Conservation (phyloP, 2,329 filamentous ascomycete species). For the Colletotrichum trifolii region DNA sequence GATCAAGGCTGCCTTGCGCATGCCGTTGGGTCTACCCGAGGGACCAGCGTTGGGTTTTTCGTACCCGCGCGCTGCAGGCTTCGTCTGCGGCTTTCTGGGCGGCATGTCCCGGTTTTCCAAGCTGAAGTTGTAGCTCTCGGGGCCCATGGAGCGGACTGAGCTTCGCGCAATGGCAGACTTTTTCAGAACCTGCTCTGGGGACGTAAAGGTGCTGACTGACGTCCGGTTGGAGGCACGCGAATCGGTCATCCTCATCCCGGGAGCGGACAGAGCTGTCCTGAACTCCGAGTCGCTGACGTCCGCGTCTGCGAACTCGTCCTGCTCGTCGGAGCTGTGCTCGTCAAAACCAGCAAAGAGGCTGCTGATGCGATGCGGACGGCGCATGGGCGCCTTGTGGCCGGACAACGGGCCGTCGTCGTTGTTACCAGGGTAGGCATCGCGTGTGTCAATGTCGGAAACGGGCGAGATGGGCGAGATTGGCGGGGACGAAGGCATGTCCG, state of each 20-base stretch:
- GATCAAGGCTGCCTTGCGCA: constrained; percentile 83
- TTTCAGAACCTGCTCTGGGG: constrained; percentile 55
- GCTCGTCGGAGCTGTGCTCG: constrained; percentile 74
- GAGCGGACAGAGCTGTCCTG: constrained; percentile 73
- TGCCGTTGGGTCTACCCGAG: constrained; percentile 66
- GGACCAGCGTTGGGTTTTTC: constrained; percentile 53
- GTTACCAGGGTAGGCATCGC: constrained; percentile 80
- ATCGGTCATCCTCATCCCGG: constrained; percentile 59
- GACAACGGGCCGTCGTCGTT: constrained; percentile 83
- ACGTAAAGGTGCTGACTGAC: constrained; percentile 51
- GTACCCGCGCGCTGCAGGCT: constrained; percentile 45
- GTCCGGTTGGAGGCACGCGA: constrained; percentile 55
- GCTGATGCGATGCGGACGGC: constrained; percentile 79
- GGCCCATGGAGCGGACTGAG: constrained; percentile 49
- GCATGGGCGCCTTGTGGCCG: constrained; percentile 67
- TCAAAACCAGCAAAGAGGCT: constrained; percentile 91
- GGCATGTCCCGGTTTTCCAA: constrained; percentile 47
- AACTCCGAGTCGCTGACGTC: constrained; percentile 76
- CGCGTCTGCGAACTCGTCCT: constrained; percentile 69
- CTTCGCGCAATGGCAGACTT: constrained; percentile 41
- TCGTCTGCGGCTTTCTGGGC: constrained; percentile 46
- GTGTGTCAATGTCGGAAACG: constrained; percentile 51
- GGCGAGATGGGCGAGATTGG: constrained; percentile 41
- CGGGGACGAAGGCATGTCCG: constrained; percentile 64
- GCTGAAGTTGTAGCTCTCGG: constrained; percentile 59